phyloP scores from a whole-genome alignment of 371 early-diverging fungal species.

The Circinella minor region DNA sequence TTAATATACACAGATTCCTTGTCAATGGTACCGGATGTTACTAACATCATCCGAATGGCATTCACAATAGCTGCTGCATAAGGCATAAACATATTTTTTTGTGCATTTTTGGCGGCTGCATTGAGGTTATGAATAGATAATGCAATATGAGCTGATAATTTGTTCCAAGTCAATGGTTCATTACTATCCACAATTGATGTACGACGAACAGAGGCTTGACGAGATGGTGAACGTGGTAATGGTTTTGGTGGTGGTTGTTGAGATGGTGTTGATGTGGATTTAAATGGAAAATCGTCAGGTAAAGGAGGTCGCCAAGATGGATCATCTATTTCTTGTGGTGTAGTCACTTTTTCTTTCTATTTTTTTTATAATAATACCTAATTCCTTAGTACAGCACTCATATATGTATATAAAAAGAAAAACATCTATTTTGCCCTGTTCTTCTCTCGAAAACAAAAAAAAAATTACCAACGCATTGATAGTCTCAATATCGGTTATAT shows the following conservation, averaged over 20 bases:
- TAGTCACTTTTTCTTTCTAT: too few relatives aligned
- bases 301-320: slow-evolving; percentile 14
- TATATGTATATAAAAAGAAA: too few relatives aligned
- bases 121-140: slow-evolving; percentile 39
- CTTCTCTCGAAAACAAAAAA: not conserved
- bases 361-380: too few relatives aligned
- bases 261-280: not conserved
- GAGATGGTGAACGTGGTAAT: slow-evolving; percentile 27
- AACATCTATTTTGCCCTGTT: not conserved
- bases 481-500: slow-evolving; percentile 18
- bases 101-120: slow-evolving; percentile 56
- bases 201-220: slow-evolving; percentile 24
- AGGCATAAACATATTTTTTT: slow-evolving; percentile 45
- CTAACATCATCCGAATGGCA: slow-evolving; percentile 84
- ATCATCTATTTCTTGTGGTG: not conserved
- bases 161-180: slow-evolving; percentile 27
- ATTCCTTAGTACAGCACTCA: too few relatives aligned
- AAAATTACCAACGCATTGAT: slow-evolving; percentile 2
- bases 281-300: slow-evolving; percentile 9
- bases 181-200: slow-evolving; percentile 23
- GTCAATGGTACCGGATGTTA: slow-evolving; percentile 76
- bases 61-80: slow-evolving; percentile 67
- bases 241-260: slow-evolving; percentile 17
- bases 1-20: slow-evolving; percentile 69
- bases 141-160: slow-evolving; percentile 66